Conservation (phyloP, 805 yeast species). For the Kuraishia borneana region DNA sequence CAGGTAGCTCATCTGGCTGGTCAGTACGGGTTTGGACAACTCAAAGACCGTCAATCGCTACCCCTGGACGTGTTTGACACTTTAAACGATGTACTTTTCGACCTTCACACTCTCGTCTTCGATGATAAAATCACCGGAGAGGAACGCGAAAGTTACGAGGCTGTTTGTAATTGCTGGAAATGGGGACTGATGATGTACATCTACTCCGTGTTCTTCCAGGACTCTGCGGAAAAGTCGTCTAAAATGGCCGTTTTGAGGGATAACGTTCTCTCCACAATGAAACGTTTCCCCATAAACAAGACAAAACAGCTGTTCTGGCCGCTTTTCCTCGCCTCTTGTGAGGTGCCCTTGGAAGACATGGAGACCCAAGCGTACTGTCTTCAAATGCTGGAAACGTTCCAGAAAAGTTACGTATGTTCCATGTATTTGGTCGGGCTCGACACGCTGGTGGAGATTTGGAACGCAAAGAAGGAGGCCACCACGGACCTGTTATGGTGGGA, state of each 20-base stretch:
- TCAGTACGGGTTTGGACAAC: not conserved
- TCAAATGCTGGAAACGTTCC: not conserved
- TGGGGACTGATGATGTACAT: not conserved
- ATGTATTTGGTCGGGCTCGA: not conserved
- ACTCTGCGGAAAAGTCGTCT: not conserved
- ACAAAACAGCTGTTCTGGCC: constrained; percentile 1
- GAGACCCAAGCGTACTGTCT: not conserved
- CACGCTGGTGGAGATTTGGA: not conserved
- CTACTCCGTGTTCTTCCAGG: not conserved
- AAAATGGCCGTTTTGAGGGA: not conserved
- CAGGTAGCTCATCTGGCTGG: not conserved
- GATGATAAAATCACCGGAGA: not conserved
- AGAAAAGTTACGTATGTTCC: not conserved
- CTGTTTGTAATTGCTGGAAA: not conserved
- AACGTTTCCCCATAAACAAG: not conserved
- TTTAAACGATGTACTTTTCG: not conserved
- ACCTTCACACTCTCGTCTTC: not conserved
- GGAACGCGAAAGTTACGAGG: not conserved
- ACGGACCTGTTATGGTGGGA: not conserved
- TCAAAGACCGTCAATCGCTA: not conserved
- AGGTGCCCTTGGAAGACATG: not conserved
- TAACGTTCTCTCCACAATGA: not conserved
- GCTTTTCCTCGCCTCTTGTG: not conserved
- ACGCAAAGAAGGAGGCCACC: not conserved
- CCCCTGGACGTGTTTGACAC: not conserved